These are phyloP conservation scores for Collybia nuda DNA, from an alignment of 768 basidiomycete genomes.

Conservation along the genomic window DNA sequence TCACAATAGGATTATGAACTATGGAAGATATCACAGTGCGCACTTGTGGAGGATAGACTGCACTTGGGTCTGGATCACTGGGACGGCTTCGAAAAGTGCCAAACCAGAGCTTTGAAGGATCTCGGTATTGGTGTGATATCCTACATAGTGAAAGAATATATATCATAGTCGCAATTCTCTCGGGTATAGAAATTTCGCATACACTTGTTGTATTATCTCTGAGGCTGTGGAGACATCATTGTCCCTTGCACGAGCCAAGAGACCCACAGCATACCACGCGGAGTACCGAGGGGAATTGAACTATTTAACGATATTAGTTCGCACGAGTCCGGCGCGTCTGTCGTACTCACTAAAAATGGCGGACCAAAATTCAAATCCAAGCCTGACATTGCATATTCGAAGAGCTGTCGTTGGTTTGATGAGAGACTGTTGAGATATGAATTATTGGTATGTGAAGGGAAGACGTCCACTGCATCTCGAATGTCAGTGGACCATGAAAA, in stretches of 20 bases:
- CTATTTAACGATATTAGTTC: slow-evolving; percentile 2
- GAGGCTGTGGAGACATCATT: slow-evolving; percentile 21
- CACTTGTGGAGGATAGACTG: slow-evolving; percentile 14
- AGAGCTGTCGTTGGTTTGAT: slow-evolving; percentile 17
- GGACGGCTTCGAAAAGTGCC: slow-evolving; percentile 21
- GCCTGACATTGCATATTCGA: slow-evolving; percentile 21
- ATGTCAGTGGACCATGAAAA: too few relatives aligned
- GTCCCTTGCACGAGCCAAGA: slow-evolving; percentile 23
- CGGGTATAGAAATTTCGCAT: not conserved
- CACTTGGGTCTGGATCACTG: slow-evolving; percentile 13
- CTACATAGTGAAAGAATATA: too few relatives aligned
- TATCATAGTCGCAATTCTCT: not conserved
- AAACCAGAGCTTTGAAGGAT: slow-evolving; percentile 26
- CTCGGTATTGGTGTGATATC: slow-evolving; percentile 16
- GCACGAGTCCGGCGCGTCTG: not conserved
- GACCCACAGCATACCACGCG: slow-evolving; percentile 28
- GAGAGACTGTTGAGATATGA: slow-evolving; percentile 21
- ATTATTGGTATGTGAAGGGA: too few relatives aligned
- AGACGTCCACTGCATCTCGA: too few relatives aligned
- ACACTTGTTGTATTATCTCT: slow-evolving; percentile 22
- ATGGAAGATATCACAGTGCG: not conserved
- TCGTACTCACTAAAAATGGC: slow-evolving; percentile 20
- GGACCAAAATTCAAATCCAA: slow-evolving; percentile 23
- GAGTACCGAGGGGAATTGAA: slow-evolving; percentile 28
- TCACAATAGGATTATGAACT: not conserved